A percentile compares a stretch with the other conserved stretches of the same genome.
Conservation (phyloP, 2,329 filamentous ascomycete genomes). For the Diaporthe nobilis region DNA sequence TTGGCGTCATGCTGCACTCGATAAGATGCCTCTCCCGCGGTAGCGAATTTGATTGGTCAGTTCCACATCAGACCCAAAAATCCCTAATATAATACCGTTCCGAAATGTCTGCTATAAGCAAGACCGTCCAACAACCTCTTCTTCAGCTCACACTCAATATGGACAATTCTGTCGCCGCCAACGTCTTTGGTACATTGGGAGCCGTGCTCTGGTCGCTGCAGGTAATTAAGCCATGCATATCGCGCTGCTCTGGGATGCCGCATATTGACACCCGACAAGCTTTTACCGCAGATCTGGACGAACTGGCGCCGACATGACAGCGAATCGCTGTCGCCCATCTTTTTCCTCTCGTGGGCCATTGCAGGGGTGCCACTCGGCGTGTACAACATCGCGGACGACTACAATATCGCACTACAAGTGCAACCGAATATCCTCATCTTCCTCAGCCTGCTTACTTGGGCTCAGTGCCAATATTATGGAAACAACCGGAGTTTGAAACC, state of each 20-base stretch:
- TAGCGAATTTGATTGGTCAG: background rate
- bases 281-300: background rate
- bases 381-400: background rate
- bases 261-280: background rate
- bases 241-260: rapidly evolving
- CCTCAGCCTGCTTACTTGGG: background rate
- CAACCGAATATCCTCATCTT: background rate
- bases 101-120: background rate
- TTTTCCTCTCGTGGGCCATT: background rate
- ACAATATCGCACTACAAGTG: background rate
- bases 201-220: background rate
- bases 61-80: background rate
- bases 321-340: background rate
- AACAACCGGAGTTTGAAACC: background rate
- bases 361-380: background rate
- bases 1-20: background rate
- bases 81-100: background rate
- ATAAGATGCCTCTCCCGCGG: background rate
- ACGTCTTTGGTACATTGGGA: background rate
- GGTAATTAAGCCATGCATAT: background rate
- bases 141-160: background rate
- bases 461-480: background rate
- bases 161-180: background rate
- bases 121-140: too few relatives aligned
- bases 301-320: conserved; percentile 6